Base-by-base conservation (phyloP, 225 moss, liverwort and hornwort genomes). In the Straminergon stramineum region DNA sequence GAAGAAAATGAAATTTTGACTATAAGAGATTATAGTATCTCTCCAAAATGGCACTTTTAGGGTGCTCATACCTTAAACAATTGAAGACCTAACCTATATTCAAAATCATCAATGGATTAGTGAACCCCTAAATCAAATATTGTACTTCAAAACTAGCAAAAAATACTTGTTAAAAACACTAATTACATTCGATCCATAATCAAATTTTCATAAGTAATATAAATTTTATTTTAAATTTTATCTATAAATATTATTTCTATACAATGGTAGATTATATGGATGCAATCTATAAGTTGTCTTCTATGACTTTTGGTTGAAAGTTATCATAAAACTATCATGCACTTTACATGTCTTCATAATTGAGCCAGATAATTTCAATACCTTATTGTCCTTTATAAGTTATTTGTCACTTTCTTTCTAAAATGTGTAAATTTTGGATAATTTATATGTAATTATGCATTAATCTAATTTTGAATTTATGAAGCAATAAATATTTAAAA, bases 331-430 rank as follows among this genome's bases (percentile, higher is more conserved):
- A 55, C 35, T 77, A 21, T 77, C 3, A 14, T 35, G 5, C 15
- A 21, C 20, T 32, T 77, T 8, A 2, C 3, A 21, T 77, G 5
- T 13, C 22, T 21, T 35, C 1, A 22, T 53, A 34, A 35, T 34
- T 34, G 21, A 0, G 13, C 48, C 48, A 48, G 0, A 0, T 13
- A 22, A 14, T 77, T 1, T 3, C 0, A 22, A 17, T 55, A 78
- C 4, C 0, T 4, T 0, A 22, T 23, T 78, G 1, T 78, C 15
- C 0, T 55, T 15, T 35, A 35, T 4, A 34, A 35, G 2, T 15
- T 35, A 15, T 11, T 55, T 77, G 5, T 34, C 52, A 22, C 0
- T 7, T 76, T 21, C 13, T 34, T 77, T 34, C 2, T 34, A 1
- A 21, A 77, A 76, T 76, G 13, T 52, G 2, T 34, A 52, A 34